Evolutionary conservation across 148 eudicot genomes (phyloP), one percentile per base, ranked within the genome.

Genomic region (Vaccinium macrocarpon): DNA sequence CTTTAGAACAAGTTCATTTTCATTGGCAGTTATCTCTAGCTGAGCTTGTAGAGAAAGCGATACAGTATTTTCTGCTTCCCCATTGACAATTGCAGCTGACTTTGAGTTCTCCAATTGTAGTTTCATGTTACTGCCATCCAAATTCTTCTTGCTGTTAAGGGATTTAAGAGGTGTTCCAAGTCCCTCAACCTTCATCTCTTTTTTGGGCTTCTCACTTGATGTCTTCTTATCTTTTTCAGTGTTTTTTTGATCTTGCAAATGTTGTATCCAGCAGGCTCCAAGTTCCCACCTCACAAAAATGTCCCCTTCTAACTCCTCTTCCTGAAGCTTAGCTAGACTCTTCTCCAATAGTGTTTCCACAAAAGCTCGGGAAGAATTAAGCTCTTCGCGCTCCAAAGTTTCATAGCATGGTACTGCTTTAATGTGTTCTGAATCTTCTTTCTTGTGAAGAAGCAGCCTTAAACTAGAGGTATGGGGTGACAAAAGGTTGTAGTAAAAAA

Each of bases 241-340:
- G 85, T 86, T 94, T 53, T 93, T 94, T 87, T 97, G 97, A 85
- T 97, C 99, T 88, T 97, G 98, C 85, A 97, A 90, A 90, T 97
- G 99, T 82, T 97, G 99, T 83, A 97, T 90, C 99, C 99, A 97
- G 86, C 99, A 97, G 79, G 98, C 99, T 87, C 99, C 99, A 75
- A 97, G 93, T 90, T 97, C 99, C 99, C 99, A 97, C 92, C 99
- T 93, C 82, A 91, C 88, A 61, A 91, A 93, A 84, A 82, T 83
- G 59, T 94, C 95, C 80, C 85, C 88, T 83, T 87, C 89, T 81
- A 82, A 76, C 68, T 90, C 87, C 89, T 95, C 98, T 81, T 94
- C 93, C 84, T 93, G 92, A 85, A 97, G 93, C 88, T 91, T 91
- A 78, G 78, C 84, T 72, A 93, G 92, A 90, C 99, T 94, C 68